phyloP scores from a whole-genome alignment of 345 rosid species.

The Aquilaria yunnanensis region DNA sequence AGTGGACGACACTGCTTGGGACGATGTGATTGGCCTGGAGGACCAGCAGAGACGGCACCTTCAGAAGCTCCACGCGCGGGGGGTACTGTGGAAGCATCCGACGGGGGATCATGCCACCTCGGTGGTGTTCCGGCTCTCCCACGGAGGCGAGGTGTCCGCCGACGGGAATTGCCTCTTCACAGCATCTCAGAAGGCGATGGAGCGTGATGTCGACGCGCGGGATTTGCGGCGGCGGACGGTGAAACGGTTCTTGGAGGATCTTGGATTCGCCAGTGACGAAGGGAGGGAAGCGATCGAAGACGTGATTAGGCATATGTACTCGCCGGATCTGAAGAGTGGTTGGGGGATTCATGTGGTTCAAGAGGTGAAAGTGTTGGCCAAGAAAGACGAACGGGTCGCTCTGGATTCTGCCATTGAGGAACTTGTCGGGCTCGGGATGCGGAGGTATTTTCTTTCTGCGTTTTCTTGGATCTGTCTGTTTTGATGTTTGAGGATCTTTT shows the following conservation, averaged over 20 bases:
- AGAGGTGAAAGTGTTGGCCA: conserved; percentile 79
- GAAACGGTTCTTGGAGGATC: conserved; percentile 59
- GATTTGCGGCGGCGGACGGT: conserved; percentile 67
- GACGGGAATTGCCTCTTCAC: conserved; percentile 99
- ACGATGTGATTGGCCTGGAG: conserved; percentile 76
- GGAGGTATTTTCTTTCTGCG: conserved; percentile 36
- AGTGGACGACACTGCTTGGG: conserved; percentile 40
- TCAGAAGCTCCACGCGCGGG: conserved; percentile 62
- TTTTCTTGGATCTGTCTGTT: not conserved
- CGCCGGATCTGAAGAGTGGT: conserved; percentile 96
- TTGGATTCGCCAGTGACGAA: conserved; percentile 50
- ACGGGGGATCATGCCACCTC: conserved; percentile 34
- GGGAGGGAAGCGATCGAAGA: conserved; percentile 42
- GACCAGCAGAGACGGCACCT: conserved; percentile 84
- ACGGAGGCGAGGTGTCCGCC: conserved; percentile 92
- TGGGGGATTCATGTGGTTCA: conserved; percentile 98
- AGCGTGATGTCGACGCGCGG: conserved; percentile 72
- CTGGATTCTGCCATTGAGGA: conserved; percentile 78
- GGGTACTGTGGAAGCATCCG: conserved; percentile 91
- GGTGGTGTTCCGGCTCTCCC: conserved; percentile 70
- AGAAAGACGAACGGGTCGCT: conserved; percentile 57
- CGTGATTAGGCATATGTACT: conserved; percentile 78
- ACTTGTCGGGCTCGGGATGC: conserved; percentile 85
- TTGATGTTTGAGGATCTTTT: not conserved
- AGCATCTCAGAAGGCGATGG: conserved; percentile 76